Percentiles rank a stretch among this genome's conserved stretches.
Evolutionary conservation across 495 filamentous ascomycete genomes (phyloP).

Genomic region (Parmelia sp.): DNA sequence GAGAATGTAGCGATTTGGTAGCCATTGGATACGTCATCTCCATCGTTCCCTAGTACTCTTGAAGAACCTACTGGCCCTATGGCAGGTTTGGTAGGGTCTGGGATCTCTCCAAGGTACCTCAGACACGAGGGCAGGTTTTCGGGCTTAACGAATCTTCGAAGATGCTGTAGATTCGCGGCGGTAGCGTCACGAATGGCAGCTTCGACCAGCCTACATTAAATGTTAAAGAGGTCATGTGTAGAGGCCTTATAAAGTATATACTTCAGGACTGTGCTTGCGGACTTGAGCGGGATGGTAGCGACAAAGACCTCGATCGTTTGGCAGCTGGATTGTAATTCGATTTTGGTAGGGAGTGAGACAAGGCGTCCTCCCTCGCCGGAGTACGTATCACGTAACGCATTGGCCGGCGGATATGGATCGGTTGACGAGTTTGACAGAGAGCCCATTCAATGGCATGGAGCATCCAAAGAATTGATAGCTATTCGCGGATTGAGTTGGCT

Average conservation of each 20-base stretch:
- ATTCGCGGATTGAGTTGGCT: too few species aligned
- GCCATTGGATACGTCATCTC: too few species aligned
- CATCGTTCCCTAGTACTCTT: conserved; percentile 10
- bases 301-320: conserved; percentile 36
- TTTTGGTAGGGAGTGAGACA: conserved; percentile 23
- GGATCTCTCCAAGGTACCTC: conserved; percentile 25
- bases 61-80: conserved; percentile 21
- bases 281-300: conserved; percentile 40
- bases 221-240: not conserved
- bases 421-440: not conserved
- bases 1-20: not conserved
- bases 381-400: not conserved
- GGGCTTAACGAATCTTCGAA: conserved; percentile 72
- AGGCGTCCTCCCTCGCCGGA: conserved; percentile 10
- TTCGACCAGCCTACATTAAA: conserved; percentile 36
- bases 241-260: conserved; percentile 22
- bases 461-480: too few species aligned
- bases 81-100: too few species aligned
- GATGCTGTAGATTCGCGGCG: conserved; percentile 63
- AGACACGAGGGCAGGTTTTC: conserved; percentile 56
- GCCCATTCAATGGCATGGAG: conserved; percentile 7
- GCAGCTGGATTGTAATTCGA: conserved; percentile 17
- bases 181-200: conserved; percentile 47
- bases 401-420: not conserved
- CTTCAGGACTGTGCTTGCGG: conserved; percentile 44